Conservation (phyloP, 2,329 filamentous ascomycete species). For the Bipolaris victoriae region DNA sequence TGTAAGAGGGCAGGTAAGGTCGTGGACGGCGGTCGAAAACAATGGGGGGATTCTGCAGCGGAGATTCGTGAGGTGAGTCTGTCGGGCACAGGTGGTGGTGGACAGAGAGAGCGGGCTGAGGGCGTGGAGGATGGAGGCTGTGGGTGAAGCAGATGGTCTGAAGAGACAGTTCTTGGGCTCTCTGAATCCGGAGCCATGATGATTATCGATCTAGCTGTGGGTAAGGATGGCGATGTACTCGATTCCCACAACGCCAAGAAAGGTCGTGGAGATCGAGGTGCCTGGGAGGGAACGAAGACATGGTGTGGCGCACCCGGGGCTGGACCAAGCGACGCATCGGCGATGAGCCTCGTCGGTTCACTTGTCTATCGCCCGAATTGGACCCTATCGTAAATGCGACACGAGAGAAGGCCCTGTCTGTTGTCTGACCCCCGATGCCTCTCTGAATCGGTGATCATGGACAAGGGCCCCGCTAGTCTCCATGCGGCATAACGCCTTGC, state of each 20-base stretch:
- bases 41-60: background rate
- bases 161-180: background rate
- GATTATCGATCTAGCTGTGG: constrained; percentile 18
- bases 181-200: constrained; percentile 20
- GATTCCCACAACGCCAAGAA: constrained; percentile 28
- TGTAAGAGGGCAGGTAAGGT: background rate
- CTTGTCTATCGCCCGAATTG: constrained; percentile 9
- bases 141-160: background rate
- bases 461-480: background rate
- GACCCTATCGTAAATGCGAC: constrained; percentile 9
- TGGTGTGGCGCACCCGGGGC: constrained; percentile 10
- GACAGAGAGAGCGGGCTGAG: background rate
- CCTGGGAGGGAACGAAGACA: constrained; percentile 9
- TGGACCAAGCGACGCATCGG: constrained; percentile 22
- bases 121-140: background rate
- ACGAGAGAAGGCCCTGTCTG: background rate
- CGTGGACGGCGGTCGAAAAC: background rate
- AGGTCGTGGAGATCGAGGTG: constrained; percentile 21
- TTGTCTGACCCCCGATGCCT: constrained; percentile 7
- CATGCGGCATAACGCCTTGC: background rate
- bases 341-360: constrained; percentile 21
- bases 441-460: constrained; percentile 14
- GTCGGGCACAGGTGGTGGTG: background rate
- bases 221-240: constrained; percentile 20
- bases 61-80: background rate